These are phyloP conservation scores for Phoma sp. DNA, from an alignment of 2,329 filamentous ascomycete species.

Conservation along the genomic window DNA sequence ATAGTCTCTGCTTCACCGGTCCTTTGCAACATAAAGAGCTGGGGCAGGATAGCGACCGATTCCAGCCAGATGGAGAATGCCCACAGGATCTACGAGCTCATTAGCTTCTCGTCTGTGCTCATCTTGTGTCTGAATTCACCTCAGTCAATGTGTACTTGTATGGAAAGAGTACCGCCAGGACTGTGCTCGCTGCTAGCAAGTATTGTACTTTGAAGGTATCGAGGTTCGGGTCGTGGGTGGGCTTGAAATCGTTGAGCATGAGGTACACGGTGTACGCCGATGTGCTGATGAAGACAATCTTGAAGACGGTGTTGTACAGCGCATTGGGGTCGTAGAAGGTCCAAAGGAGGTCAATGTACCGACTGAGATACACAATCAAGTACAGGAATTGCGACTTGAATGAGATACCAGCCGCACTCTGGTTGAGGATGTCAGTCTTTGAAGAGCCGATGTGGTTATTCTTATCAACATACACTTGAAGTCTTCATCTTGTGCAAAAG, in stretches of 20 bases:
- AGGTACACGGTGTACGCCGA: slow-evolving; percentile 96
- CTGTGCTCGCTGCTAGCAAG: slow-evolving; percentile 78
- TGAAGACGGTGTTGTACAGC: slow-evolving; percentile 93
- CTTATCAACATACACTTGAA: slow-evolving; percentile 72
- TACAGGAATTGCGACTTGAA: slow-evolving; percentile 99
- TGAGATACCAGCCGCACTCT: slow-evolving; percentile 94
- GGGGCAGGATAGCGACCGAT: slow-evolving; percentile 92
- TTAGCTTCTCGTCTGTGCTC: slow-evolving; percentile 16
- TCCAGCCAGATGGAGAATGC: slow-evolving; percentile 99
- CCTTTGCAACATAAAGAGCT: slow-evolving; percentile 97
- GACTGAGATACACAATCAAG: slow-evolving; percentile 88
- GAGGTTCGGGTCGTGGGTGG: slow-evolving; percentile 94
- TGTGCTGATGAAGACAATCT: slow-evolving; percentile 89
- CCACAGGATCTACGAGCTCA: slow-evolving; percentile 76
- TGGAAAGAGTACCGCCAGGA: slow-evolving; percentile 82
- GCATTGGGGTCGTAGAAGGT: slow-evolving; percentile 71
- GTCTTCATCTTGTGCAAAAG: slow-evolving; percentile 93
- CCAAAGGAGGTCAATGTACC: slow-evolving; percentile 91
- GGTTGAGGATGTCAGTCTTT: background rate
- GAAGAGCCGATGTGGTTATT: background rate
- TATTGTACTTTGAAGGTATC: slow-evolving; percentile 98
- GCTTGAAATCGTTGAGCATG: slow-evolving; percentile 97
- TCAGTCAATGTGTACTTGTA: slow-evolving; percentile 81
- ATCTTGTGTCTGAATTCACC: slow-evolving; percentile 44
- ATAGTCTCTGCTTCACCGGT: slow-evolving; percentile 99